A percentile compares a stretch with the other conserved stretches of the same genome.
Evolutionary conservation across 2,329 filamentous ascomycete species (phyloP).

Genomic region (Aplosporella prunicola): DNA sequence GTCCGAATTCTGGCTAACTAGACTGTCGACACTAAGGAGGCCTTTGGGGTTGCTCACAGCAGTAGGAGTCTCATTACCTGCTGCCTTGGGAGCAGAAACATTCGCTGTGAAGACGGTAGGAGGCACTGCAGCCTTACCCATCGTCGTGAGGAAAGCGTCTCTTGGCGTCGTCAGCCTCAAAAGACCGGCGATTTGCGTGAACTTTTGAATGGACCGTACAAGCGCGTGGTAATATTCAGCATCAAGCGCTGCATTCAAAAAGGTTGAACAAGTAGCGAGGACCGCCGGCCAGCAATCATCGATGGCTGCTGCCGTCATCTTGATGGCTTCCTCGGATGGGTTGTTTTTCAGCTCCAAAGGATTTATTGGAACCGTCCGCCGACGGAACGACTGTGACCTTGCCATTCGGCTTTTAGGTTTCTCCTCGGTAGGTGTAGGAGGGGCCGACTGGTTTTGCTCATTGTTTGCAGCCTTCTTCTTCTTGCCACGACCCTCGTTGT

Average conservation of each 20-base stretch:
- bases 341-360: conserved; percentile 69
- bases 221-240: conserved; percentile 88
- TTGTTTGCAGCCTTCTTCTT: conserved; percentile 35
- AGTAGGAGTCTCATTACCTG: conserved; percentile 44
- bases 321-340: conserved; percentile 59
- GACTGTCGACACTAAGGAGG: conserved; percentile 62
- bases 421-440: conserved; percentile 17
- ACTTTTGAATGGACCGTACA: conserved; percentile 87
- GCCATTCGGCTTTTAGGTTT: conserved; percentile 34
- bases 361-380: conserved; percentile 72
- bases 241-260: conserved; percentile 83
- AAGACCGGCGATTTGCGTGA: conserved; percentile 88
- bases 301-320: conserved; percentile 70
- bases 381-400: conserved; percentile 59
- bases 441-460: conserved; percentile 32
- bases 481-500: conserved; percentile 49
- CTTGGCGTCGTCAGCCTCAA: conserved; percentile 75
- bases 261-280: conserved; percentile 89
- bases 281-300: conserved; percentile 94
- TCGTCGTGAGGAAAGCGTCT: conserved; percentile 87
- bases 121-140: conserved; percentile 88
- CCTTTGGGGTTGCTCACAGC: conserved; percentile 63
- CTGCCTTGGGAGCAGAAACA: conserved; percentile 25
- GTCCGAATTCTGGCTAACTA: conserved; percentile 54
- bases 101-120: conserved; percentile 51